Conservation (phyloP, 2,329 filamentous ascomycete species). For the Rasamsonia emersonii region DNA sequence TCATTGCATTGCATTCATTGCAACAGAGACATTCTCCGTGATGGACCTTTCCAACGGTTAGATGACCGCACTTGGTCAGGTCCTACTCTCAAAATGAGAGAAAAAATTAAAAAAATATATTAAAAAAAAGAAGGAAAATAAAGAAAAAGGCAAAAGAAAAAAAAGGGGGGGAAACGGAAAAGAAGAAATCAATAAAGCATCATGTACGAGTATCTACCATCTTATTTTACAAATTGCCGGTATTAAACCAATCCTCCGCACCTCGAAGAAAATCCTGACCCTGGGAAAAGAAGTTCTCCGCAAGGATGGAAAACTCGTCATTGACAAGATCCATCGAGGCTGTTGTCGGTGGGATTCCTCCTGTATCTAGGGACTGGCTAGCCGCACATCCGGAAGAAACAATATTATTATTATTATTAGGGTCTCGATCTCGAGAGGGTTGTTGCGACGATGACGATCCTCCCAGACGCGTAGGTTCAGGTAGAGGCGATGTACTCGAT, state of each 20-base stretch:
- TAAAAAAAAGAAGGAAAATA: neutral
- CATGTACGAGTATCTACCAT: too few relatives aligned
- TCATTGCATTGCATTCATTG: too few relatives aligned
- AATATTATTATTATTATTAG: too few relatives aligned
- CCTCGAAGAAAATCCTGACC: constrained; percentile 34
- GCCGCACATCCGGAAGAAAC: constrained; percentile 12
- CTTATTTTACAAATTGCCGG: constrained; percentile 27
- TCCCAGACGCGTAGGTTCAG: constrained; percentile 33
- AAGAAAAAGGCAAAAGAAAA: neutral
- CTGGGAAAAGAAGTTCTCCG: constrained; percentile 41
- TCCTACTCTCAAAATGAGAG: neutral
- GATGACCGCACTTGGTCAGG: neutral
- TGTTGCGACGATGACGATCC: constrained; percentile 13
- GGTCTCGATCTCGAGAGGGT: constrained; percentile 13
- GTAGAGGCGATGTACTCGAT: constrained; percentile 35
- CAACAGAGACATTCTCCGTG: too few relatives aligned
- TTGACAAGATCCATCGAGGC: constrained; percentile 21
- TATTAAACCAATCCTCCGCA: constrained; percentile 28
- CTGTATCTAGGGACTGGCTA: constrained; percentile 11
- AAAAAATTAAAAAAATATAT: neutral
- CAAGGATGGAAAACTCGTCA: constrained; percentile 39
- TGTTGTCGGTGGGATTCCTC: constrained; percentile 17
- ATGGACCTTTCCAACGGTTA: constrained; percentile 4
- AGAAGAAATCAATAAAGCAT: constrained; percentile 1
- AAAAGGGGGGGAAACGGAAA: neutral